Evolutionary conservation across 805 yeast species (phyloP), one percentile per base, ranked within the genome.

Genomic region (Teunomyces aglyptinius): DNA sequence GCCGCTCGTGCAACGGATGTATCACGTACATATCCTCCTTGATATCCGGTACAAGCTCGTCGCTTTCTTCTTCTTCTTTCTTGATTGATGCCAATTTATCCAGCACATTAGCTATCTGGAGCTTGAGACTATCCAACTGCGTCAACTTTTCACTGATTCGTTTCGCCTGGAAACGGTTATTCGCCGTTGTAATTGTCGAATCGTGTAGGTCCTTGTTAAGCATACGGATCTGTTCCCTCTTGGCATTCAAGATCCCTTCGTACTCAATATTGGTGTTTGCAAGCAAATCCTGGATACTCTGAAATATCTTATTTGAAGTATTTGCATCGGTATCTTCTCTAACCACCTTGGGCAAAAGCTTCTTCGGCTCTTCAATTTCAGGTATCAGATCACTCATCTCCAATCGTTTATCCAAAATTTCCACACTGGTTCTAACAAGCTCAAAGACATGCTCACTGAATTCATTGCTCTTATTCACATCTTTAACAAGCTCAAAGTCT

Each of bases 1-100:
- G 64, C 51, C 74, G 76, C 33, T 80, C 77, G 57, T 78, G 83
- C 11, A 87, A 72, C 5, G 80, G 73, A 58, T 78, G 73, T 8
- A 89, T 78, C 41, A 86, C 76, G 65, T 89, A 92, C n/a, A 97
- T 96, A 59, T 88, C 92, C 65, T 91, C 97, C 0, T 96, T 92
- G 64, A 86, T 92, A 56, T 82, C 85, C 10, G 69, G 66, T 19
- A 85, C 81, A 0, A 88, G 86, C 31, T 80, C 80, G 51, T 80
- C 80, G 13, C 86, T 57, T 12, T 45, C 53, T 4, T 46, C 54
- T 4, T 48, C 57, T 19, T 54, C 57, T 12, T 80, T 50, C 78
- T 57, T 34, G 42, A 40, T 11, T 39, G 47, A 5, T 58, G 41
- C 43, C 41, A 70, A 51, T 47, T 64, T 67, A 46, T 72, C 76